Conservation (phyloP, 345 rosid species). For the Pistacia integerrima region DNA sequence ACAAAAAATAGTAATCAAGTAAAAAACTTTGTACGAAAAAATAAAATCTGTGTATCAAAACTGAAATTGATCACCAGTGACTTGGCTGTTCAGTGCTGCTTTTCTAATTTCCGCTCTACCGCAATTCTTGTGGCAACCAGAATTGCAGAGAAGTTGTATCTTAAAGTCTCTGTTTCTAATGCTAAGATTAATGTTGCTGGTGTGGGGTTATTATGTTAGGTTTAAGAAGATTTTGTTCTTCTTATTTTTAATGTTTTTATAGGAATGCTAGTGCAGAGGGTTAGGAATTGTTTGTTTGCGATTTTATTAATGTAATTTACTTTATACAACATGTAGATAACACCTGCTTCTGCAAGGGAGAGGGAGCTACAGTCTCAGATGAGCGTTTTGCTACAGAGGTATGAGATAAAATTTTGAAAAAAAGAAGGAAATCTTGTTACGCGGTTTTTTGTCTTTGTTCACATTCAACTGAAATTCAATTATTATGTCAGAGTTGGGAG, state of each 20-base stretch:
- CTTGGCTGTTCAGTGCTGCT: not conserved
- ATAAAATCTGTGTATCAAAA: not conserved
- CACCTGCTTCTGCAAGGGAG: slow-evolving; percentile 60
- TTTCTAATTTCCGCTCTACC: not conserved
- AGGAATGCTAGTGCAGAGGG: not conserved
- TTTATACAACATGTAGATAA: slow-evolving; percentile 46
- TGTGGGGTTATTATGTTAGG: not conserved
- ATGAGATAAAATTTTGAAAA: slow-evolving; percentile 17
- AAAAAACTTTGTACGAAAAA: too few species aligned
- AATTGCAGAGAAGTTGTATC: not conserved
- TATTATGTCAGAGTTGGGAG: slow-evolving; percentile 57
- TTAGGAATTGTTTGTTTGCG: not conserved
- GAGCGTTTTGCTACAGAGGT: slow-evolving; percentile 79
- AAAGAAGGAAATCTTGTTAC: not conserved
- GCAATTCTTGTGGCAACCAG: not conserved
- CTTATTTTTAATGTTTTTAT: not conserved
- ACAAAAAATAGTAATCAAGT: too few species aligned
- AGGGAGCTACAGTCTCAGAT: slow-evolving; percentile 76
- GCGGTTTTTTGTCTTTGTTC: not conserved
- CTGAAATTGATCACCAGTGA: not conserved
- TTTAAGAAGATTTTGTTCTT: not conserved
- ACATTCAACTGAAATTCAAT: slow-evolving; percentile 23
- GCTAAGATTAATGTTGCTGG: not conserved
- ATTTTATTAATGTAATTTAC: slow-evolving; percentile 17
- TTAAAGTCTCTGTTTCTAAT: not conserved